Evolutionary conservation across 305 asterid genomes (phyloP), one percentile per base, ranked within the genome.

Genomic region (Euphrasia arctica): DNA sequence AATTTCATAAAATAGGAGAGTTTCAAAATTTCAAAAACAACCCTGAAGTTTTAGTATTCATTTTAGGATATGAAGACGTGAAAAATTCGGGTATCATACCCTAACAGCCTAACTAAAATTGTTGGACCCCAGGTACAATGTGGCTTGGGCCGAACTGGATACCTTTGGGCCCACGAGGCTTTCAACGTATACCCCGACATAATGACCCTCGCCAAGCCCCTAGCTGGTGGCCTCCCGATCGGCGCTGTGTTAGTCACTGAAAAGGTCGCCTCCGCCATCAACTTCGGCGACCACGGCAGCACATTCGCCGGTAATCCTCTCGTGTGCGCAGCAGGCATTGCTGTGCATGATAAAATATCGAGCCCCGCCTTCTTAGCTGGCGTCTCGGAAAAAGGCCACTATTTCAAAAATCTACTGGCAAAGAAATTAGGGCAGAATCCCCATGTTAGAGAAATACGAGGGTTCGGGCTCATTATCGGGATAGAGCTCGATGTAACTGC

Each of bases 291-390:
- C 67, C 98, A 92, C 3, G 98, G 95, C 64, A 89, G 97, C 90
- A 92, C 98, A 14, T 92, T 92, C 22, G 98, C 97, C 0, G 98
- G 98, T 9, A 78, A 82, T 72, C 97, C 99, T 55, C 95, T 93
- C 15, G 94, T 93, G 10, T 93, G 99, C 77, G 78, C 71, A 5
- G 97, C 95, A 36, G 99, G 88, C 51, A 77, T 83, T 5, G 70
- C 88, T 1, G 96, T 88, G 9, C 75, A 88, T 47, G 91, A 90
- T 49, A 93, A 93, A 74, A 93, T 93, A 61, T 83, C 95, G 1
- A 62, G 70, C 15, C 88, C 92, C 0, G 59, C 58, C 61, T 93
- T 93, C 62, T 71, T 93, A 50, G 69, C 89, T 27, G 47, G 77
- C 25, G 97, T 93, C 15, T 12, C 78, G 1, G 82, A 82, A 48